Evolutionary conservation across 495 filamentous ascomycete genomes (phyloP), one percentile per base, ranked within the genome.

Genomic region (Neurospora sp.): DNA sequence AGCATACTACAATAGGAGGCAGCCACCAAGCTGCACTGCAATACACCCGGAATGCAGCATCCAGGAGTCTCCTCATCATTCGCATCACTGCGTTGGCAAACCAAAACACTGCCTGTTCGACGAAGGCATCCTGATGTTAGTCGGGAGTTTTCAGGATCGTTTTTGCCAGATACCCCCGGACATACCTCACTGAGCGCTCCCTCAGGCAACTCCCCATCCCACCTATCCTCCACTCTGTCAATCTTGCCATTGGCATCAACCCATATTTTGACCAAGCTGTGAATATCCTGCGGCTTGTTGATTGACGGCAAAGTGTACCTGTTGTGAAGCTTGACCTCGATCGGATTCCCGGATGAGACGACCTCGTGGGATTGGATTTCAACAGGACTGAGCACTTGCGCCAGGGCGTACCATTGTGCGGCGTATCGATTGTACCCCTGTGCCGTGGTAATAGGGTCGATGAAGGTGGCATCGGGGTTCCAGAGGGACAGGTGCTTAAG

Each of bases 401-500:
- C 42, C 10, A 78, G 71, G 48, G 82, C 76, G 71, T 84, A 82
- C 86, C 87, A 89, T 81, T 88, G 87, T 23, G 87, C 82, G 31
- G 85, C 82, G 73, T 82, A 88, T 71, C 84, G 78, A 69, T 84
- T 78, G 71, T 84, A 84, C 14, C 87, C 87, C 14, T 77, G 74
- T n/a, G 87, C 86, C 69, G 83, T 80, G 71, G 87, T 87, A 39
- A 89, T 75, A 7, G 83, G 84, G 74, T 88, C 87, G 38, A 82
- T 75, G 77, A 89, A 89, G 23, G 78, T 79, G n/a, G 77, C 87
- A 48, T 84, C 77, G 41, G 73, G 70, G 69, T 74, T 75, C 89
- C 88, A 90, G 23, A 90, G 83, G 37, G 78, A 74, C 41, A 90
- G 83, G 77, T 89, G 89, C 46, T 84, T 82, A 4, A 89, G 81